Conservation (phyloP, 2,329 filamentous ascomycete species). For the Calonectria pseudoturangicola region DNA sequence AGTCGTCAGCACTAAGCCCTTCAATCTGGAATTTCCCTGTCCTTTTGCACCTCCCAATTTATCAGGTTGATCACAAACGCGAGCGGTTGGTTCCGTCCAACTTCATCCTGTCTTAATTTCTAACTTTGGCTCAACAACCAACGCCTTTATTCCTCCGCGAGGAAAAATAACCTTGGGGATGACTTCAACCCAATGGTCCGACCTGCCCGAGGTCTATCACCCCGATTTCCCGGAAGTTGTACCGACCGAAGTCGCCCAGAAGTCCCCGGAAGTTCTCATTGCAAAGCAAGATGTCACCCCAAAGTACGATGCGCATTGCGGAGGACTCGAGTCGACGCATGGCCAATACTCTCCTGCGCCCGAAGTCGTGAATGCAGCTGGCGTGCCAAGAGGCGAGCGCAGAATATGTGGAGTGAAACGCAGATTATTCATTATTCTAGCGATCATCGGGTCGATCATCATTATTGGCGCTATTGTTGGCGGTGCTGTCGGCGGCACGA, state of each 20-base stretch:
- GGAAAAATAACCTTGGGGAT: background rate
- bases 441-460: background rate
- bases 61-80: background rate
- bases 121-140: background rate
- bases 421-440: slow-evolving; percentile 6
- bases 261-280: background rate
- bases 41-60: background rate
- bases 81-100: background rate
- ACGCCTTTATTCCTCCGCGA: background rate
- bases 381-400: background rate
- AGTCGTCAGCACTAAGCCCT: background rate
- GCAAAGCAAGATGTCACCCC: background rate
- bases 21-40: background rate
- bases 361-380: too few relatives aligned
- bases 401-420: slow-evolving; percentile 36
- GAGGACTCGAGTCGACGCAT: slow-evolving; percentile 5
- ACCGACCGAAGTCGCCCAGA: background rate
- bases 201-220: slow-evolving; percentile 23
- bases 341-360: background rate
- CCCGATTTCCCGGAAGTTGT: background rate
- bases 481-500: slow-evolving; percentile 16
- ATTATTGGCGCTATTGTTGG: slow-evolving; percentile 33
- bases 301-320: background rate
- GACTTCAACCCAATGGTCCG: slow-evolving; percentile 8
- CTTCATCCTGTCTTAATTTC: slow-evolving; percentile 1